phyloP scores from a whole-genome alignment of 2,329 filamentous ascomycete species.

The Aspergillus intermedius region DNA sequence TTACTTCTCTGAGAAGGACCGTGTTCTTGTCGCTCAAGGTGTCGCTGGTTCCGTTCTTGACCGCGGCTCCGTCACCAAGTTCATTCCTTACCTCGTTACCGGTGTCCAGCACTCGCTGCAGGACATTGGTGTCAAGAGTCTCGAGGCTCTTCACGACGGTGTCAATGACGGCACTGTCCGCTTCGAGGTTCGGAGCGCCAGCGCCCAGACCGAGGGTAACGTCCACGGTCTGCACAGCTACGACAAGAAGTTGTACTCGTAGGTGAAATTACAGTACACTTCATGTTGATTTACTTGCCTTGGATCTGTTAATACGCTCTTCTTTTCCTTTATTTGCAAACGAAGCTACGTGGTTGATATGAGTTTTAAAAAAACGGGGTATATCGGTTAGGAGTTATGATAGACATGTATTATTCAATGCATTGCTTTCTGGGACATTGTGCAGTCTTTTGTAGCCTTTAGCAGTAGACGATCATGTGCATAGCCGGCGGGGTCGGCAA shows the following conservation, averaged over 20 bases:
- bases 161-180: conserved; percentile 70
- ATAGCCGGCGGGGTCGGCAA: too few species aligned
- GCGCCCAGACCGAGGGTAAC: conserved; percentile 91
- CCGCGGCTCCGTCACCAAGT: conserved; percentile 76
- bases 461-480: too few species aligned
- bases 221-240: conserved; percentile 96
- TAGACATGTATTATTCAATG: conserved; percentile 5
- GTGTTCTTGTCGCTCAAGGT: conserved; percentile 90
- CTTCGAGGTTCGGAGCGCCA: conserved; percentile 90
- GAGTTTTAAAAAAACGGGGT: conserved; percentile 22
- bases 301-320: conserved; percentile 16
- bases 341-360: conserved; percentile 21
- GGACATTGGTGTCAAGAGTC: conserved; percentile 80
- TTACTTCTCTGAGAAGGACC: conserved; percentile 97
- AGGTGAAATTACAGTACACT: conserved; percentile 21
- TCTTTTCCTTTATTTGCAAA: conserved; percentile 10
- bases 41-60: conserved; percentile 65
- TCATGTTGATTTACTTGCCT: conserved; percentile 11
- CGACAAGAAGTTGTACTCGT: conserved; percentile 99
- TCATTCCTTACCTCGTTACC: conserved; percentile 89
- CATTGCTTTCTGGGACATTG: conserved; percentile 7
- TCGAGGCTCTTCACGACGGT: conserved; percentile 67
- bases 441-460: not conserved
- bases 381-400: conserved; percentile 27
- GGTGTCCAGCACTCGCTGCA: conserved; percentile 97